phyloP scores from a whole-genome alignment of 306 rosid genomes.

The Cucumis hystrix region DNA sequence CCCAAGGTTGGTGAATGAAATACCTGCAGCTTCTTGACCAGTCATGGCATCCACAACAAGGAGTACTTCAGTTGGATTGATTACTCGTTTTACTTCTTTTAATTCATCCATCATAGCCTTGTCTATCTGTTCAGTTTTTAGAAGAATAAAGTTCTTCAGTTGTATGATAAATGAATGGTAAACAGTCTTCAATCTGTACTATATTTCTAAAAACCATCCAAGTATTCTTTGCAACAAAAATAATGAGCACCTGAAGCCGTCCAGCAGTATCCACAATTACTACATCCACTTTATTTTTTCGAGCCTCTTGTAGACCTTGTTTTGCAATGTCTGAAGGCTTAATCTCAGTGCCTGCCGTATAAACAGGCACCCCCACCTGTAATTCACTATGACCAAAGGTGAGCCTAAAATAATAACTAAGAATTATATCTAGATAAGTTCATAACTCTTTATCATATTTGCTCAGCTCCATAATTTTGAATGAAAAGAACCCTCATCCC shows the following conservation, averaged over 20 bases:
- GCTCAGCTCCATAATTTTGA: not conserved
- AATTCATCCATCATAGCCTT: slow-evolving; percentile 92
- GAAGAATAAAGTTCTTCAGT: not conserved
- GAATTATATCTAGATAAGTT: not conserved
- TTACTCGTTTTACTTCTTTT: slow-evolving; percentile 65
- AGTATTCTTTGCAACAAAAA: not conserved
- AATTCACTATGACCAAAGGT: slow-evolving; percentile 30
- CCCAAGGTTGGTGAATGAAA: slow-evolving; percentile 1
- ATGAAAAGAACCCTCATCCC: not conserved
- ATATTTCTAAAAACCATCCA: not conserved
- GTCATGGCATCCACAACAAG: slow-evolving; percentile 99
- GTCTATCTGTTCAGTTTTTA: slow-evolving; percentile 53
- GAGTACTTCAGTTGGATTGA: slow-evolving; percentile 86
- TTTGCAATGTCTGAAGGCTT: slow-evolving; percentile 81
- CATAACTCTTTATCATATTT: not conserved
- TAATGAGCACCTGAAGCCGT: slow-evolving; percentile 78
- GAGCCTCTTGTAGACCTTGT: slow-evolving; percentile 92
- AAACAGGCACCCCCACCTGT: slow-evolving; percentile 92
- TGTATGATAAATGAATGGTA: not conserved
- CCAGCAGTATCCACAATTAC: slow-evolving; percentile 97
- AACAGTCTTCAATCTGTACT: slow-evolving; percentile 3
- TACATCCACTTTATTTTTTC: slow-evolving; percentile 74
- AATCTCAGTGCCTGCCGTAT: slow-evolving; percentile 75
- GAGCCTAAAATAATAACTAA: slow-evolving; percentile 2
- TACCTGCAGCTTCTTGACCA: slow-evolving; percentile 99